Conservation (phyloP, 129 eudicot species). For the Smallanthus sonchifolius region DNA sequence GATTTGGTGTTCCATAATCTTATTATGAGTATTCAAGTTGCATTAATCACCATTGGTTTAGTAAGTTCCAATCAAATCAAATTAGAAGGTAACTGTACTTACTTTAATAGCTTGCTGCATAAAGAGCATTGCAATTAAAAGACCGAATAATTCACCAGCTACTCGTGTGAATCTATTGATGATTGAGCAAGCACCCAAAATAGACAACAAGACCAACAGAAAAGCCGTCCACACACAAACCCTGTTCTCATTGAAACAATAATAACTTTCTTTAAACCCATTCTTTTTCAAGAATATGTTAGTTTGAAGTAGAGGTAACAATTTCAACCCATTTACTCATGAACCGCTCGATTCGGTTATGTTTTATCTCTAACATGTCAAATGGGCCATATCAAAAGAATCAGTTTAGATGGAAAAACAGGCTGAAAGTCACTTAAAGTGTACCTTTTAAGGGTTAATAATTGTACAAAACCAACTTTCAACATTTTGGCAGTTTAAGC, state of each 20-base stretch:
- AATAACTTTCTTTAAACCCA: constrained; percentile 18
- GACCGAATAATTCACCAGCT: constrained; percentile 97
- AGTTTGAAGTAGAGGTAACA: background rate
- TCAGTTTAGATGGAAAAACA: background rate
- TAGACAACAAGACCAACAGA: constrained; percentile 76
- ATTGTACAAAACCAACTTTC: background rate
- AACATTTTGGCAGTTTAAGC: background rate
- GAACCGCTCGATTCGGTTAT: background rate
- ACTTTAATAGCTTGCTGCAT: constrained; percentile 98
- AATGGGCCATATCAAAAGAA: background rate
- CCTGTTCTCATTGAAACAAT: constrained; percentile 42
- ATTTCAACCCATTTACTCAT: background rate
- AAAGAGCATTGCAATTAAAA: constrained; percentile 95
- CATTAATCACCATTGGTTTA: background rate
- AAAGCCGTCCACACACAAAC: constrained; percentile 97
- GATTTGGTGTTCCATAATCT: background rate
- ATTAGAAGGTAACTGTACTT: constrained; percentile 27
- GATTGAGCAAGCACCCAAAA: constrained; percentile 94
- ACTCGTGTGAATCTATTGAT: constrained; percentile 94
- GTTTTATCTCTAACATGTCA: background rate
- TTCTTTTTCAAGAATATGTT: background rate
- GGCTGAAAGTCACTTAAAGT: background rate
- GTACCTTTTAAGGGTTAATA: background rate
- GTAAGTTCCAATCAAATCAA: background rate
- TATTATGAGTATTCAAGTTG: background rate